Percentiles rank a stretch among this genome's conserved stretches.
These are phyloP conservation scores for Raddia guianensis DNA, from an alignment of 176 grass and related monocot genomes.

Conservation along the genomic window DNA sequence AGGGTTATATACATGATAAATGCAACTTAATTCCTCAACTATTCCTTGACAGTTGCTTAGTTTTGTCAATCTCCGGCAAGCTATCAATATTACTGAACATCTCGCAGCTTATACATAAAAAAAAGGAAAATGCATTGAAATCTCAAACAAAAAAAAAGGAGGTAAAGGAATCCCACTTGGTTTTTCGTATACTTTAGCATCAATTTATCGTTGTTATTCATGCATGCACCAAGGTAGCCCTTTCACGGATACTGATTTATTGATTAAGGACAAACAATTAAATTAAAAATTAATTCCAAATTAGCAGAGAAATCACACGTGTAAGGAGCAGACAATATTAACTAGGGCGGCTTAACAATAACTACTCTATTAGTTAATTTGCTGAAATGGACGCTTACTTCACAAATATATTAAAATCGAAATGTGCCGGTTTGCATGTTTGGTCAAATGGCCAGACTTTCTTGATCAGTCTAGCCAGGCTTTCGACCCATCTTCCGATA, in stretches of 20 bases:
- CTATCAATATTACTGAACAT: background rate
- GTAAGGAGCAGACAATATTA: conserved; percentile 24
- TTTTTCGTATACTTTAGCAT: background rate
- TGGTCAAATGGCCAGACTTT: conserved; percentile 38
- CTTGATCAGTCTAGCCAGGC: conserved; percentile 7
- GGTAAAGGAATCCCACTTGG: background rate
- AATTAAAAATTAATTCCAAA: background rate
- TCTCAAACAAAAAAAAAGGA: background rate
- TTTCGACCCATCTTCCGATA: background rate
- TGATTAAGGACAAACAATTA: background rate
- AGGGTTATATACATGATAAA: conserved; percentile 10
- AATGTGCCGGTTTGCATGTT: background rate
- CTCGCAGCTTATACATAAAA: background rate
- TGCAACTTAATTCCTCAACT: background rate
- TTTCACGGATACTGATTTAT: conserved; percentile 26
- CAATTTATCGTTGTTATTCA: background rate
- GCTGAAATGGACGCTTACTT: conserved; percentile 16
- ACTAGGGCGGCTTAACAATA: background rate
- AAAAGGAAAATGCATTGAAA: background rate
- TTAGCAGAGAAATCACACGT: conserved; percentile 13
- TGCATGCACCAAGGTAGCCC: background rate
- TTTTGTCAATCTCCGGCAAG: background rate
- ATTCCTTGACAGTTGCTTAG: background rate
- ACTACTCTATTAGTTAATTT: background rate
- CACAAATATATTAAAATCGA: background rate